A percentile compares a stretch with the other conserved stretches of the same genome.
Evolutionary conservation across 225 moss, liverwort and hornwort genomes (phyloP).

Genomic region (Neckera pumila): DNA sequence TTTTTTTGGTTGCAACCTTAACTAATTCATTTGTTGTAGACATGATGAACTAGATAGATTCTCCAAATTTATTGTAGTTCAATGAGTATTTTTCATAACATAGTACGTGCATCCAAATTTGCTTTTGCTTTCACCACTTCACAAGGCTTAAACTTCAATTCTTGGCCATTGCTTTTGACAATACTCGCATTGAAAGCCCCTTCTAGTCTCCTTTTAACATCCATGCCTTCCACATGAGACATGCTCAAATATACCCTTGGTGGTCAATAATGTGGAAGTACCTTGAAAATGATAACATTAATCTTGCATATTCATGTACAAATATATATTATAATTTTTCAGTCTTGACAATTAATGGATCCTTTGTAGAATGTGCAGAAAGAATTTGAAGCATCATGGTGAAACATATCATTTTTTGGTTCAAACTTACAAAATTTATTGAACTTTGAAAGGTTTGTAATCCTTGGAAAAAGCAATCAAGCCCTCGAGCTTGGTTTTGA

Average conservation of each 20-base stretch:
- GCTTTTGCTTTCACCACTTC: not conserved
- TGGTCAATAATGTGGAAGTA: not conserved
- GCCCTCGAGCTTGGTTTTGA: accelerated
- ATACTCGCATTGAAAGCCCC: not conserved
- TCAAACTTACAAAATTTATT: no score
- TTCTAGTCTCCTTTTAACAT: not conserved
- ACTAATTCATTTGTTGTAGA: not conserved
- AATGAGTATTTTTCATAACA: not conserved
- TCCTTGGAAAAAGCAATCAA: accelerated
- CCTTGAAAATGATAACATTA: not conserved
- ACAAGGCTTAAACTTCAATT: not conserved
- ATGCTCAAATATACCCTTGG: not conserved
- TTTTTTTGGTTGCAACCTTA: not conserved
- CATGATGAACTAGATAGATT: not conserved
- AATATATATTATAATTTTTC: not conserved
- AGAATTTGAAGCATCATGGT: not conserved
- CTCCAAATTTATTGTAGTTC: not conserved
- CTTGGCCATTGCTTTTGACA: not conserved
- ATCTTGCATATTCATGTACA: not conserved
- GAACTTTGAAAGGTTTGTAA: not conserved
- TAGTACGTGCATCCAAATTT: not conserved
- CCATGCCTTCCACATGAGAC: not conserved
- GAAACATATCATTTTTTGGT: not conserved
- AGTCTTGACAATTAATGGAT: no score
- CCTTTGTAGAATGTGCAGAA: not conserved